A percentile compares a stretch with the other conserved stretches of the same genome.
Conservation (phyloP, 352 stramenopile species). For the Pythium phragmiticola region DNA sequence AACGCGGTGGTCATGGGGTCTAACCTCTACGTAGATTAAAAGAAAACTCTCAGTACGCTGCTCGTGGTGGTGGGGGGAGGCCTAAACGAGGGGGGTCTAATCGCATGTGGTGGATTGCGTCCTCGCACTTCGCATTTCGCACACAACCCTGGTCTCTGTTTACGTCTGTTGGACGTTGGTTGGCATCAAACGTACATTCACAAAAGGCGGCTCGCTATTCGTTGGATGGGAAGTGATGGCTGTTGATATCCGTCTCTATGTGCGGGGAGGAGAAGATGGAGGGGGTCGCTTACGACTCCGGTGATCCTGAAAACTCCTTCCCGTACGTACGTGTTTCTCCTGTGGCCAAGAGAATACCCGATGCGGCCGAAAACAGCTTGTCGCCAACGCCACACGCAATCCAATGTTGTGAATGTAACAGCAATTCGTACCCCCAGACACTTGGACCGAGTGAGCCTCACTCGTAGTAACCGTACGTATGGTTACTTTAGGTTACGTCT, state of each 20-base stretch:
- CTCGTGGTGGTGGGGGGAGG: too few species aligned
- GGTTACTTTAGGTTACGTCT: conserved; percentile 6
- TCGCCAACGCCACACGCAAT: conserved; percentile 15
- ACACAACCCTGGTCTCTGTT: not conserved
- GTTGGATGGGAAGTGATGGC: not conserved
- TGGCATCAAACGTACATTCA: conserved; percentile 5
- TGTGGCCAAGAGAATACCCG: not conserved
- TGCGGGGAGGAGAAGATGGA: not conserved
- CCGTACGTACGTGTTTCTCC: not conserved
- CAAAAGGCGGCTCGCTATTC: not conserved
- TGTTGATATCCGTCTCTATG: not conserved
- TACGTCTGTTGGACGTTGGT: not conserved
- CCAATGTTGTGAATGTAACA: conserved; percentile 15
- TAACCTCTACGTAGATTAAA: conserved; percentile 6
- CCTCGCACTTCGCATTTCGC: not conserved
- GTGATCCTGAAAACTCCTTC: not conserved
- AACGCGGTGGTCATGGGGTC: conserved; percentile 18
- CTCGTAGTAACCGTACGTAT: not conserved
- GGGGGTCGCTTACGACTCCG: not conserved
- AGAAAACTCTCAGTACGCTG: not conserved
- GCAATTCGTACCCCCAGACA: conserved; percentile 8
- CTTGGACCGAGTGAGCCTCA: not conserved
- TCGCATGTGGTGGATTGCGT: not conserved
- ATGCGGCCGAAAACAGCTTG: conserved; percentile 16
- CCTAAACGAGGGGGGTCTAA: not conserved